These are phyloP conservation scores for Fragaria ananassa DNA, from an alignment of 306 rosid species.

Conservation along the genomic window DNA sequence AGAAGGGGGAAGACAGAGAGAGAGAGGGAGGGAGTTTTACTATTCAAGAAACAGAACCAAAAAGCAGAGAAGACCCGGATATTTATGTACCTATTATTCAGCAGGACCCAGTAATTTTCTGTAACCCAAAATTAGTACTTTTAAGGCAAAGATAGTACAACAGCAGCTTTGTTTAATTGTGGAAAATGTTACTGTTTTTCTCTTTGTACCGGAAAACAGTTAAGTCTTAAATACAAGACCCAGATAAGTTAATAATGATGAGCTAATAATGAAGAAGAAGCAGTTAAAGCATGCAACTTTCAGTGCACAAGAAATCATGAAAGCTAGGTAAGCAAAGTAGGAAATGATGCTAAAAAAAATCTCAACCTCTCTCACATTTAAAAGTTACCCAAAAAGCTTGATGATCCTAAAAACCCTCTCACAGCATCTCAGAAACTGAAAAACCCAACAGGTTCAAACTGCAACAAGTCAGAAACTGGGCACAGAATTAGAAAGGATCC, in stretches of 20 bases:
- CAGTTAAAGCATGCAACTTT: neutral
- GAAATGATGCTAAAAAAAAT: neutral
- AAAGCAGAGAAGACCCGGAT: neutral
- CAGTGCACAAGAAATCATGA: conserved; percentile 4
- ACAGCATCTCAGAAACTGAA: neutral
- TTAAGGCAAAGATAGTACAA: neutral
- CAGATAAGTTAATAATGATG: neutral
- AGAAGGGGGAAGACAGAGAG: neutral
- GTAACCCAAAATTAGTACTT: neutral
- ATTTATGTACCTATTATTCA: neutral
- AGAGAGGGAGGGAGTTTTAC: conserved; percentile 8
- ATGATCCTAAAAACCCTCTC: neutral
- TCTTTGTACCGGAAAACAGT: neutral
- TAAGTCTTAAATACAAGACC: neutral
- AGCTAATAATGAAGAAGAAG: neutral
- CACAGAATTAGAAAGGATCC: conserved; percentile 2
- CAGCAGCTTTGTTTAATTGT: neutral
- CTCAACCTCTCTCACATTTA: neutral
- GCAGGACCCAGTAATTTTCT: conserved; percentile 2
- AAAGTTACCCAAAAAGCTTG: neutral
- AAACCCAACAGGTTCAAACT: neutral
- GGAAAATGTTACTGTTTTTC: neutral
- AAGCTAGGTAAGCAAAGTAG: neutral
- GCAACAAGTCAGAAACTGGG: conserved; percentile 1
- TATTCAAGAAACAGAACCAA: neutral